A percentile compares a stretch with the other conserved stretches of the same genome.
These are phyloP conservation scores for Tylopilus orsonianus DNA, from an alignment of 1,284 basidiomycete species.

Conservation along the genomic window DNA sequence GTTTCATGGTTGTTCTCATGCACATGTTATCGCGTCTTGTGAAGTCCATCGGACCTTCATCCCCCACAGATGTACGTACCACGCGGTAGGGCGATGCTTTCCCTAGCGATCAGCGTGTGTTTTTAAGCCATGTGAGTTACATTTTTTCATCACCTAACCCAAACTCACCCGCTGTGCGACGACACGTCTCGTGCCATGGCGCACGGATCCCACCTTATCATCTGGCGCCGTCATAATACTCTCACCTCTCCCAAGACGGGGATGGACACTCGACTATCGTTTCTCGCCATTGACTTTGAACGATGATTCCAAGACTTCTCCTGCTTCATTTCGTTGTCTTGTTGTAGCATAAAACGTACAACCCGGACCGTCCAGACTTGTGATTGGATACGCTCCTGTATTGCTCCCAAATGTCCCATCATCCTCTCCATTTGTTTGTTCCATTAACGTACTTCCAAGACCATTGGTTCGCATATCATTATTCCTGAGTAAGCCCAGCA, in stretches of 20 bases:
- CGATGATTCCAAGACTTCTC: background rate
- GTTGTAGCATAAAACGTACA: background rate
- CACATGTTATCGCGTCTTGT: background rate
- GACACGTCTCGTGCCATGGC: background rate
- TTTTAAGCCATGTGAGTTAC: background rate
- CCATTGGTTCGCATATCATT: background rate
- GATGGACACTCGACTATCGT: background rate
- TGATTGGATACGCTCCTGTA: constrained; percentile 2
- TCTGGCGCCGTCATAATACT: background rate
- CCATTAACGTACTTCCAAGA: background rate
- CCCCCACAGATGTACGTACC: constrained; percentile 2
- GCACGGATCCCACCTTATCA: constrained; percentile 16
- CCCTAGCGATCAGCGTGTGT: background rate
- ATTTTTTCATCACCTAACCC: constrained; percentile 5
- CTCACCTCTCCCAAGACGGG: constrained; percentile 3
- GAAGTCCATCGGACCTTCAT: constrained; percentile 12
- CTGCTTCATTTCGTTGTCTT: background rate
- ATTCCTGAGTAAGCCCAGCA: background rate
- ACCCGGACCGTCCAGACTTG: background rate
- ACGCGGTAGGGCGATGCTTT: background rate
- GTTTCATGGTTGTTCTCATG: background rate
- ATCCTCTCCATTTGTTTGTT: constrained; percentile 1
- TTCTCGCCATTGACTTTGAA: background rate
- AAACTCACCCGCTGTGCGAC: background rate
- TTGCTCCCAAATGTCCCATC: background rate